Base-by-base conservation (phyloP, 2,329 filamentous ascomycete species). In the Aspergillus japonicus region DNA sequence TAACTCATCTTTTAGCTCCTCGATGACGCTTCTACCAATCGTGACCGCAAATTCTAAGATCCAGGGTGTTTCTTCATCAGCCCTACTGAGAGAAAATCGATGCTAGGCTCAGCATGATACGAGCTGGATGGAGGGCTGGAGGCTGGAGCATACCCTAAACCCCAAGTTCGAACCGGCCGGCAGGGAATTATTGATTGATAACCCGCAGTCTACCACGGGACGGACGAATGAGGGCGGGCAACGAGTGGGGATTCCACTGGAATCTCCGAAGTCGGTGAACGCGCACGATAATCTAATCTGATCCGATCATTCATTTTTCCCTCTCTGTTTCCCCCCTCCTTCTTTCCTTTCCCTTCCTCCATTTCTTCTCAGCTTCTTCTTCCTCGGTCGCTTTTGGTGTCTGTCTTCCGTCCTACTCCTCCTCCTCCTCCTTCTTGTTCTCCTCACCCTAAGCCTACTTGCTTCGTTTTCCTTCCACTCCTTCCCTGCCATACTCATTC, bases 261-360 rank as follows among this genome's bases (percentile, higher is more conserved):
- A 54, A 50, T n/a, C 63, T 64, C 66, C 66, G 66, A 67, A 62
- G 59, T 67, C 66, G 66, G 66, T 56, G 58, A 60, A 60, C 60
- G 48, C 66, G 56, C 66, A 69, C 66, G 65, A 68, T 66, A 68
- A 73, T 73, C 69, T 73, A 70, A 72, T 72, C 69, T 66, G 67
- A 72, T 71, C 69, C 66, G 67, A 71, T 67, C 62, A 39, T 44
- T 44, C 53, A 50, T 60, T 64, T 63, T 66, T 60, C 55, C 53
- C 44, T 50, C 29, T 52, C 49, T 50, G 50, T 50, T 57, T 50
- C 26, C 54, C 47, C 56, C 39, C 52, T 59, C 39, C 23, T 42
- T 48, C 26, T 42, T 47, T 56, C 50, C 26, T 47, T 42, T 50
- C 23, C 31, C 49, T 21, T 53, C 48, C 23, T 50, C 54, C 56